Base-by-base conservation (phyloP, 495 filamentous ascomycete genomes). In the Halenospora varia region DNA sequence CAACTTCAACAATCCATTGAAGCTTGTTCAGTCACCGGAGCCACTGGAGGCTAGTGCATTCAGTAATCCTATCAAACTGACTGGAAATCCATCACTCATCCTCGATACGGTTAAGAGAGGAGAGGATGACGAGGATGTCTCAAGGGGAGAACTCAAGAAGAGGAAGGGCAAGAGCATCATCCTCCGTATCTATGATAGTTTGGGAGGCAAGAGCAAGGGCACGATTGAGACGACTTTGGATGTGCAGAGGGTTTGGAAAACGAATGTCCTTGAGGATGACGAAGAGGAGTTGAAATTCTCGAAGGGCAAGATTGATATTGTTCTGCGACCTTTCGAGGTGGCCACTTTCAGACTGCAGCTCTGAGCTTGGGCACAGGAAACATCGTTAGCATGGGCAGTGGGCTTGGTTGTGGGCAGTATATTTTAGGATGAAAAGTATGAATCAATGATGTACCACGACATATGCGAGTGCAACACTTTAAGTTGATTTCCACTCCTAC, bases 91-190 rank as follows among this genome's bases (percentile, higher is more conserved):
- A 11, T 82, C 86, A 8, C 71, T 96, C 18, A 73, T 96, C 20
- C 75, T 96, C 4, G 92, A 96, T 66, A 85, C 82, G 15, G 76
- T 96, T 62, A 96, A 96, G 78, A 85, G 94, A 53, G 94, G 91
- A 22, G 95, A 97, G 72, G 94, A 98, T 62, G 94, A 98, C 62
- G 90, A 89, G 68, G 94, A 96, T 64, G 83, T 96, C 15, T 88
- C 83, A 23, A 72, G 78, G 2, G 88, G 83, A 25, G 87, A 86
- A n/a, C 67, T 96, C 35, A 78, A 84, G 10, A 75, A 71, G 35
- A 80, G 88, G 54, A 79, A 82, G 61, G 92, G 92, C 10, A 77
- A 77, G 66, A 94, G 89, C 66, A 77, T 97, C 20, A 82, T 98
- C 51, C 25, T 96, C 41, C 80, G 94, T 1, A 74, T 96, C 10